Conservation (phyloP, 331 rosid genomes). For the Stylosanthes scabra region DNA sequence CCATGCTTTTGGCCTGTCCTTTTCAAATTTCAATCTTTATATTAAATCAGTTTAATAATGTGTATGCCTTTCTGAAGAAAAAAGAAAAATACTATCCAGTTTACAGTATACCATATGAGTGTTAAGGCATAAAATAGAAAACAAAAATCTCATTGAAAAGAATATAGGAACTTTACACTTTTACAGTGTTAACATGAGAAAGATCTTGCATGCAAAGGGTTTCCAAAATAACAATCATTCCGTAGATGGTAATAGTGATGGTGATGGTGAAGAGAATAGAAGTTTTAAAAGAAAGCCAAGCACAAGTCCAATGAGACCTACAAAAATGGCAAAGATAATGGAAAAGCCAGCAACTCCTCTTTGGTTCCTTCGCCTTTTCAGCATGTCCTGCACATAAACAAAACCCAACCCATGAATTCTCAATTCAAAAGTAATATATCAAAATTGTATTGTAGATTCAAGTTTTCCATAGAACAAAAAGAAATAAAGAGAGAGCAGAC, state of each 20-base stretch:
- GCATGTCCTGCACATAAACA: slow-evolving; percentile 63
- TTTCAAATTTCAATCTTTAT: background rate
- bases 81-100: background rate
- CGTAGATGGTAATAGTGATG: slow-evolving; percentile 28
- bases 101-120: background rate
- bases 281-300: slow-evolving; percentile 86
- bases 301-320: slow-evolving; percentile 79
- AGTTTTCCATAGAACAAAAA: background rate
- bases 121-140: slow-evolving; percentile 16
- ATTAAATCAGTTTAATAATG: too few species aligned
- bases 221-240: slow-evolving; percentile 47
- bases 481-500: background rate
- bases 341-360: slow-evolving; percentile 80
- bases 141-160: slow-evolving; percentile 41
- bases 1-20: too few species aligned
- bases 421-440: background rate
- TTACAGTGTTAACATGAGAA: slow-evolving; percentile 44
- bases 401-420: background rate
- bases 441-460: slow-evolving; percentile 1
- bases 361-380: slow-evolving; percentile 65
- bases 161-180: slow-evolving; percentile 55
- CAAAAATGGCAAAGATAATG: slow-evolving; percentile 67
- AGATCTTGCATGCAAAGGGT: slow-evolving; percentile 42
- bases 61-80: background rate
- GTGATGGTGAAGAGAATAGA: slow-evolving; percentile 54